A percentile compares a stretch with the other conserved stretches of the same genome.
Evolutionary conservation across 2,329 filamentous ascomycete genomes (phyloP).

Genomic region (Beauveria australis): DNA sequence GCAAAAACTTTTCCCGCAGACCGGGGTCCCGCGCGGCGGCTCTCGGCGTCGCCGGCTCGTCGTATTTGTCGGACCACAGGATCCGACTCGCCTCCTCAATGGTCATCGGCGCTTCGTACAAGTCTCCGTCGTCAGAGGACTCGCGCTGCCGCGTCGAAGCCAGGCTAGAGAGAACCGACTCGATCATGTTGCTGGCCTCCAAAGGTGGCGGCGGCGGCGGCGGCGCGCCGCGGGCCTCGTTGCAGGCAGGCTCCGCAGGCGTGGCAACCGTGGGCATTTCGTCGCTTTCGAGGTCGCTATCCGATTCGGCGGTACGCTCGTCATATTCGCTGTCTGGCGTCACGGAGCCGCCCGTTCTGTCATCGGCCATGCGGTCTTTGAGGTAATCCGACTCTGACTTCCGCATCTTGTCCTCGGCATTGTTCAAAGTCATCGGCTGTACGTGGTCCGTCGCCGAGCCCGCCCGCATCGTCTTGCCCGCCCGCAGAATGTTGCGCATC

Average conservation of each 20-base stretch:
- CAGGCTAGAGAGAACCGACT: background rate
- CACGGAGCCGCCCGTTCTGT: conserved; percentile 23
- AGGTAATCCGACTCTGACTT: conserved; percentile 23
- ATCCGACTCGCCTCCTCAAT: conserved; percentile 32
- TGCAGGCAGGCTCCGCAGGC: background rate
- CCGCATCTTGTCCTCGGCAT: conserved; percentile 27
- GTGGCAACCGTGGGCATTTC: conserved; percentile 12
- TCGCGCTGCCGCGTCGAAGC: background rate
- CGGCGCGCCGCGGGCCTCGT: background rate
- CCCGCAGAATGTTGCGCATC: conserved; percentile 27
- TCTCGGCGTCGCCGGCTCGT: conserved; percentile 14
- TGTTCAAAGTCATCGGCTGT: conserved; percentile 17
- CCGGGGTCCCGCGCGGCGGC: conserved; percentile 7
- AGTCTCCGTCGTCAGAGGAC: conserved; percentile 12
- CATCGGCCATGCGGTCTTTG: conserved; percentile 18
- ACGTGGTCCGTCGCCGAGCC: conserved; percentile 14
- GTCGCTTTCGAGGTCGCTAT: conserved; percentile 10
- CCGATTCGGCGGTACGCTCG: conserved; percentile 18
- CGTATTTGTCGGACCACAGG: conserved; percentile 28
- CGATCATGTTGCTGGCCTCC: background rate
- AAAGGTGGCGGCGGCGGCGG: background rate
- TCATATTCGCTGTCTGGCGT: conserved; percentile 22
- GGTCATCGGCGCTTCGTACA: conserved; percentile 27
- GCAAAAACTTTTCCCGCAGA: conserved; percentile 32
- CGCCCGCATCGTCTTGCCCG: conserved; percentile 18